Evolutionary conservation across 2,329 filamentous ascomycete genomes (phyloP).

Genomic region (Phyllosticta paracitricarpa): DNA sequence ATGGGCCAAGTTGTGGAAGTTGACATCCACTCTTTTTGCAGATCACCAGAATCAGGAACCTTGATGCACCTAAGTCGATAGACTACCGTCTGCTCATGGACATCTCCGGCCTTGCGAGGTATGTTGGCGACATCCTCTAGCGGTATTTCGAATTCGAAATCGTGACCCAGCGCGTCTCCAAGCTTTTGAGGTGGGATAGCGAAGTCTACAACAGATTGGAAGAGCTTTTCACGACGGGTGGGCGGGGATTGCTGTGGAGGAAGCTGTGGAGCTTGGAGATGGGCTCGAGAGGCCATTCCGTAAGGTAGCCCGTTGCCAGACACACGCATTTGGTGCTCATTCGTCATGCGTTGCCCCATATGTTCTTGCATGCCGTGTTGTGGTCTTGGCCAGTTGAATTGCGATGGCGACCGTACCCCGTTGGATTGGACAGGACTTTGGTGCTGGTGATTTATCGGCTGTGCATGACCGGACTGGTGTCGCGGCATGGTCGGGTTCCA

Average conservation of each 20-base stretch:
- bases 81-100: constrained; percentile 34
- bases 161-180: constrained; percentile 10
- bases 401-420: too few species aligned
- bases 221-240: constrained; percentile 27
- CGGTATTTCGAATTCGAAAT: constrained; percentile 12
- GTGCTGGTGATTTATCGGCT: too few species aligned
- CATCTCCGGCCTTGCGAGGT: constrained; percentile 13
- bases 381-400: background rate
- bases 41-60: background rate
- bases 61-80: constrained; percentile 62
- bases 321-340: background rate
- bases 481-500: background rate
- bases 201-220: constrained; percentile 49
- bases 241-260: background rate
- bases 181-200: constrained; percentile 37
- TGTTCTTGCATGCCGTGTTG: background rate
- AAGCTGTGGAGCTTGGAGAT: background rate
- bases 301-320: background rate
- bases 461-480: too few species aligned
- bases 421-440: too few species aligned
- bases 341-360: background rate
- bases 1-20: background rate
- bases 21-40: background rate
- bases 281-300: background rate
- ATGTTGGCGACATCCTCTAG: constrained; percentile 28